Evolutionary conservation across 345 rosid genomes (phyloP).

Genomic region (Eucalyptus virginea): DNA sequence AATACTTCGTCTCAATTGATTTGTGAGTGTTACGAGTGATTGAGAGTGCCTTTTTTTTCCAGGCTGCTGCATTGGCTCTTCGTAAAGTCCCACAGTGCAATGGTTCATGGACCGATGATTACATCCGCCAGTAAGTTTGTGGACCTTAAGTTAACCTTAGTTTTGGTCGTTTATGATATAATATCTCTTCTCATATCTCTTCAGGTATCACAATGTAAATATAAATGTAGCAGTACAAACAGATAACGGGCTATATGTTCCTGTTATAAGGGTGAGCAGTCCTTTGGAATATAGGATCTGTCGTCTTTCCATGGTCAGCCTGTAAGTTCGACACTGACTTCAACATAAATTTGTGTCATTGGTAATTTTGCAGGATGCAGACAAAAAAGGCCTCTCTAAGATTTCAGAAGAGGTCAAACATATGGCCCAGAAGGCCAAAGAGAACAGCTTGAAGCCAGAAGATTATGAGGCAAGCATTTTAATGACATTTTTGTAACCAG

Average conservation of each 20-base stretch:
- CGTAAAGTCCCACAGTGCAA: slow-evolving; percentile 93
- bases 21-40: neutral
- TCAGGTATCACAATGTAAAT: slow-evolving; percentile 80
- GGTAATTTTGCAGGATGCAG: slow-evolving; percentile 56
- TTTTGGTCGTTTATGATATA: neutral
- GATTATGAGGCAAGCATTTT: slow-evolving; percentile 67
- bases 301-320: neutral
- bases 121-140: slow-evolving; percentile 80
- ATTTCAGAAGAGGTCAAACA: slow-evolving; percentile 72
- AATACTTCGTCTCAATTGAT: neutral
- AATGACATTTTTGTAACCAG: neutral
- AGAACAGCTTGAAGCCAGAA: slow-evolving; percentile 84
- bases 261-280: slow-evolving; percentile 75
- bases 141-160: neutral
- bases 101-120: slow-evolving; percentile 94
- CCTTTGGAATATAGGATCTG: neutral
- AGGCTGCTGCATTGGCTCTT: slow-evolving; percentile 98
- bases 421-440: slow-evolving; percentile 89
- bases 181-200: neutral
- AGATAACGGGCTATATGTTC: slow-evolving; percentile 89
- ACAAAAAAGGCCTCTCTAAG: slow-evolving; percentile 84
- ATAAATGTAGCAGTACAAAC: slow-evolving; percentile 95
- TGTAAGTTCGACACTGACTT: neutral
- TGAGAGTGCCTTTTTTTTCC: neutral
- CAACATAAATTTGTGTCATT: neutral